Evolutionary conservation across 1,284 basidiomycete species (phyloP), one percentile per base, ranked within the genome.

Genomic region (Xerocomus amazonicus): DNA sequence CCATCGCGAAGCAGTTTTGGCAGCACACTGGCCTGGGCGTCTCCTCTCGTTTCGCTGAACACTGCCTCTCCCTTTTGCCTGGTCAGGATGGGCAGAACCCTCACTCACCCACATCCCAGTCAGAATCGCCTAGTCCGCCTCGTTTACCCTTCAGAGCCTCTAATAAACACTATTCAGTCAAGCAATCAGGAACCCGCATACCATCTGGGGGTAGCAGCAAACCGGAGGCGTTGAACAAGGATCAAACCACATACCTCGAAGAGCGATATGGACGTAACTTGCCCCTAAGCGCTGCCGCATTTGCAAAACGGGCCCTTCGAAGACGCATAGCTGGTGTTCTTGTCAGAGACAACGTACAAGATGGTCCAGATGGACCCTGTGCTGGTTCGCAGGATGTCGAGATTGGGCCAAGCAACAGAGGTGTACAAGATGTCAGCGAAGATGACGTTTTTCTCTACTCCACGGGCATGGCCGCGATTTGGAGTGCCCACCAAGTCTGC

Each of bases 181-280:
- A 77, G 58, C 67, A 67, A 53, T 65, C 68, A 17, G 52, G 64
- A 29, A 51, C 58, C 8, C 56, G 56, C 55, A 43, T 56, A 26
- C 54, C 53, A 6, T 45, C 59, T 0, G 52, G 26, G 33, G 48
- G 33, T 13, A 27, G 34, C 28, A 46, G 17, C 8, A 31, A 32
- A 14, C 32, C 45, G 39, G 60, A 53, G 6, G 41, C 62, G 3
- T 59, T 83, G 35, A 73, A 68, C 49, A 59, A 63, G 29, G 84
- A 87, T 55, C 79, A 81, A 47, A 65, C 64, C 5, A 70, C 72
- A 17, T 89, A 89, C 59, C 75, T 99, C 34, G 97, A 99, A 68
- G 95, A 99, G 70, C 84, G 95, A 17, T 99, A 97, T 59, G 96
- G 94, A 0, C 83, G 97, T 5, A 98, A 98, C 63, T 73, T 98